phyloP scores from a whole-genome alignment of 441 rosid species.

The California macrophylla region DNA sequence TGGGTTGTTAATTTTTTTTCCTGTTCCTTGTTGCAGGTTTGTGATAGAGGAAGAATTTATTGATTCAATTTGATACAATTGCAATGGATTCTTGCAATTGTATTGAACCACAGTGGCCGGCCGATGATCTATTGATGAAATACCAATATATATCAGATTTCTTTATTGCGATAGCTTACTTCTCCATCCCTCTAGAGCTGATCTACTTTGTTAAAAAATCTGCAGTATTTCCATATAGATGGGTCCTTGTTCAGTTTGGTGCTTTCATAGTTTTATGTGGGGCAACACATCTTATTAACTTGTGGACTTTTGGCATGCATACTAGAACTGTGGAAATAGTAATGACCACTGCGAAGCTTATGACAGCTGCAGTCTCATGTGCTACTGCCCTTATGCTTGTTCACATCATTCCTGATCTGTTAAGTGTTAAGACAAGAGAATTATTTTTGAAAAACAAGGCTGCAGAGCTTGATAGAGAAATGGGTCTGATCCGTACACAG shows the following conservation, averaged over 20 bases:
- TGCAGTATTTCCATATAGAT: slow-evolving; percentile 81
- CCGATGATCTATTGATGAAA: slow-evolving; percentile 81
- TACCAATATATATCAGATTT: slow-evolving; percentile 94
- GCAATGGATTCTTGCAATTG: slow-evolving; percentile 76
- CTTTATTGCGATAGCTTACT: slow-evolving; percentile 90
- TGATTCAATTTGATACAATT: slow-evolving; percentile 14
- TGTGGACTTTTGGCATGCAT: slow-evolving; percentile 76
- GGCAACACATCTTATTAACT: slow-evolving; percentile 82
- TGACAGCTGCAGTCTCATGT: slow-evolving; percentile 87
- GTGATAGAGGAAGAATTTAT: slow-evolving; percentile 22
- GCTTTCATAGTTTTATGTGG: slow-evolving; percentile 97
- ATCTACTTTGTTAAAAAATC: slow-evolving; percentile 95
- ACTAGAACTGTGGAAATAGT: slow-evolving; percentile 71
- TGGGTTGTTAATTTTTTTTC: not conserved
- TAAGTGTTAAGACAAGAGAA: slow-evolving; percentile 90
- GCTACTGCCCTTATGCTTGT: slow-evolving; percentile 97
- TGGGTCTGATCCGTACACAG: slow-evolving; percentile 91
- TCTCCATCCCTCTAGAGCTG: slow-evolving; percentile 87
- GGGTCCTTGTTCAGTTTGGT: slow-evolving; percentile 99
- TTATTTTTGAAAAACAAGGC: slow-evolving; percentile 85
- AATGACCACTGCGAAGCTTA: slow-evolving; percentile 65
- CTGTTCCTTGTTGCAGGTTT: slow-evolving; percentile 25
- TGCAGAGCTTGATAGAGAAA: slow-evolving; percentile 88
- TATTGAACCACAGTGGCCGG: slow-evolving; percentile 84
- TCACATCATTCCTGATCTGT: slow-evolving; percentile 83